Base-by-base conservation (phyloP, 768 basidiomycete species). In the Strobilomyces dryophilus region DNA sequence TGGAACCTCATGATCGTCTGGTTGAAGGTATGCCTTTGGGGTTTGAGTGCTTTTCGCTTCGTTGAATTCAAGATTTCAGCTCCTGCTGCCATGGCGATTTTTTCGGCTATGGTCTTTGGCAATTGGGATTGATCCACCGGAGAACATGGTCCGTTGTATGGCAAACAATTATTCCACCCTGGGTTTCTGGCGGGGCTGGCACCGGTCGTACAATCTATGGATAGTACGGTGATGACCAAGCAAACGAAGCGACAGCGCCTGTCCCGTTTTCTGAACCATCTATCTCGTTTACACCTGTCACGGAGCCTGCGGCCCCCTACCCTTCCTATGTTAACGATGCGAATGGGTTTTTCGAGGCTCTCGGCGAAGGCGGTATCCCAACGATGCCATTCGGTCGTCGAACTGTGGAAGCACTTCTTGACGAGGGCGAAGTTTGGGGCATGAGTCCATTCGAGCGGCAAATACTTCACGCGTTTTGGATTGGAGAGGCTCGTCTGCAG, bases 61-160 rank as follows among this genome's bases (percentile, higher is more conserved):
- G 6, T 29, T 54, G 29, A 57, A 48, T 9, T 45, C 39, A 35
- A 27, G 32, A 10, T 32, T 37, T 42, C 61, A 98, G 95, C 82
- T 98, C 20, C 75, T 98, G 39, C 81, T 98, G 20, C 90, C 94
- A 0, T 98, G 95, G 95, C 81, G 95, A 11, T 97, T 97, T 75
- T 98, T 98, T 76, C 88, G 95, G 2, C 72, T 97, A 18, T 98
- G 95, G 93, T 87, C 95, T 3, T 74, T 98, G 21, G 67, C 82
- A 7, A 91, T 92, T 61, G 91, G 90, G 0, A 79, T 98, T 32
- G 92, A 97, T 61, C 89, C 93, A 0, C 97, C 95, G 0, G 97
- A 99, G 70, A 99, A 99, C 69, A 97, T 98, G 97, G 80, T 99
- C 14, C 81, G 97, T n/a, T 98, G 97, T 64, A 88, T 98, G 85